A percentile compares a stretch with the other conserved stretches of the same genome.
Evolutionary conservation across 73 alveolate species (phyloP).

Genomic region (Tetrahymena borealis): DNA sequence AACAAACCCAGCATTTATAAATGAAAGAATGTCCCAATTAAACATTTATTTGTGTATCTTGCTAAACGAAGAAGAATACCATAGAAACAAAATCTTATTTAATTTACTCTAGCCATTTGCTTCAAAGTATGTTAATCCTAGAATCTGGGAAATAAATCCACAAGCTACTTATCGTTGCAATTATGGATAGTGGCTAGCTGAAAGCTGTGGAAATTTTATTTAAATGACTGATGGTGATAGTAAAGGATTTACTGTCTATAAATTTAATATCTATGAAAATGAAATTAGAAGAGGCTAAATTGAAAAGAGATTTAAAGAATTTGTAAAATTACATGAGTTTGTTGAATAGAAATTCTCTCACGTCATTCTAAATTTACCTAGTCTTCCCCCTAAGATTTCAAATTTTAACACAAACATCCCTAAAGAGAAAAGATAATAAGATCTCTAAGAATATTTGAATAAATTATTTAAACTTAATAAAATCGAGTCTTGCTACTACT

Average conservation of each 20-base stretch:
- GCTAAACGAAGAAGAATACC: background rate
- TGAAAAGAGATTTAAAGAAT: background rate
- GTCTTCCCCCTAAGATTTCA: background rate
- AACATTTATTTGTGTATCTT: background rate
- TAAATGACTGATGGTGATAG: background rate
- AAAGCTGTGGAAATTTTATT: background rate
- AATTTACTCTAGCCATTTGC: background rate
- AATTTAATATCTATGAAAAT: background rate
- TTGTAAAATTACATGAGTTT: background rate
- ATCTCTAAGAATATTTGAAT: background rate
- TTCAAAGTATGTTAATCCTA: background rate
- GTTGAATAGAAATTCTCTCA: background rate
- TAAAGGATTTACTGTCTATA: background rate
- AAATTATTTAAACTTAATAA: background rate
- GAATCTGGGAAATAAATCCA: background rate
- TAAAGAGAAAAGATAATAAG: background rate
- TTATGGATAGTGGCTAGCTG: background rate
- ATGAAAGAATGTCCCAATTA: background rate
- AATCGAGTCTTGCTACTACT: background rate
- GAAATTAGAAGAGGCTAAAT: background rate
- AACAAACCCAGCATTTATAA: background rate
- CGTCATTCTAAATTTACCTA: background rate
- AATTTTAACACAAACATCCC: background rate
- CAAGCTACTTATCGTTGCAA: background rate
- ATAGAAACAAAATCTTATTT: background rate